Evolutionary conservation across 2,329 filamentous ascomycete genomes (phyloP).

Genomic region (Ophiostoma sp.): DNA sequence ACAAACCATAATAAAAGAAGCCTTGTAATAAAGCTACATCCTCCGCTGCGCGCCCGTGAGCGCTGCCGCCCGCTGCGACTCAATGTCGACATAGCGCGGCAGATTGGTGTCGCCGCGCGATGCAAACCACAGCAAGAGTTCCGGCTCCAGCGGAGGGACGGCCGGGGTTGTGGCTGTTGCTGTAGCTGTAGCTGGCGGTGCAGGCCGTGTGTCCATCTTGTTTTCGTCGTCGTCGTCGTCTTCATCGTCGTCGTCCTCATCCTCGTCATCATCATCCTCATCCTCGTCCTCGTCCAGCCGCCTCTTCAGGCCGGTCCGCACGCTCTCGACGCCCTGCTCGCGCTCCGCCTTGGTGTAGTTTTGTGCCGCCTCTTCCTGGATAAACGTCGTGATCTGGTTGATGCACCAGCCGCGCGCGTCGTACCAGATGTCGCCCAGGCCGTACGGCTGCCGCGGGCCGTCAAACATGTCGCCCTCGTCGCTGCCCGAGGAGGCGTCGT

Average conservation of each 20-base stretch:
- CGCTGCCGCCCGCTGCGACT: conserved; percentile 26
- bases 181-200: conserved; percentile 13
- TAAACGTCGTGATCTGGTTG: conserved; percentile 37
- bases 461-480: conserved; percentile 39
- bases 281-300: conserved; percentile 47
- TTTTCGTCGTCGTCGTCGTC: conserved; percentile 43
- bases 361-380: conserved; percentile 49
- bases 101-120: conserved; percentile 43
- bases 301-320: conserved; percentile 64
- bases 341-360: conserved; percentile 69
- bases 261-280: conserved; percentile 55
- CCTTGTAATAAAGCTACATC: conserved; percentile 3
- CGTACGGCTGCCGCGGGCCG: conserved; percentile 34
- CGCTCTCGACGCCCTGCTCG: conserved; percentile 59
- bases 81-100: conserved; percentile 41
- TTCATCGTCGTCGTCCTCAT: conserved; percentile 48
- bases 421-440: conserved; percentile 38
- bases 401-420: conserved; percentile 34
- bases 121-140: conserved; percentile 45
- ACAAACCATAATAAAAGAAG: neutral
- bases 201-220: conserved; percentile 24
- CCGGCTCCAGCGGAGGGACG: conserved; percentile 38
- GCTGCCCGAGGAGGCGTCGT: conserved; percentile 31
- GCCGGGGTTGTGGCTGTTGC: conserved; percentile 27
- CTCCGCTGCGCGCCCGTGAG: conserved; percentile 20